phyloP scores from a whole-genome alignment of 2,329 filamentous ascomycete genomes.

The Aspergillus spinulosporus region DNA sequence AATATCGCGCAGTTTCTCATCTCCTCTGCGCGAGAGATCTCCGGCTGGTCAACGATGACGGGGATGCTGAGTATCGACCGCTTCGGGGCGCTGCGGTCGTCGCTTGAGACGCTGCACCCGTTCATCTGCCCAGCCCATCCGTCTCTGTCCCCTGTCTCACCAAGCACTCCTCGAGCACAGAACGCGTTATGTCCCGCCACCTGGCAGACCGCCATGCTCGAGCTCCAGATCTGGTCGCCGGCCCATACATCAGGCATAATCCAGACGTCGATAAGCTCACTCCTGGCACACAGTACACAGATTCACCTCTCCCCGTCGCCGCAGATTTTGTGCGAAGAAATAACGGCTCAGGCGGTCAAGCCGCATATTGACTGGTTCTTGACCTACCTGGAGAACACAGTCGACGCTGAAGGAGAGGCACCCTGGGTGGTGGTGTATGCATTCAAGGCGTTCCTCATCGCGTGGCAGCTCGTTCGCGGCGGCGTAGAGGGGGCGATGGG shows the following conservation, averaged over 20 bases:
- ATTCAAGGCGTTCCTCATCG: slow-evolving; percentile 46
- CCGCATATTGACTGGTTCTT: slow-evolving; percentile 45
- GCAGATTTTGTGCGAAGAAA: slow-evolving; percentile 35
- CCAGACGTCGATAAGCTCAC: slow-evolving; percentile 36
- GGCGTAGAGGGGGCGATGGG: slow-evolving; percentile 37
- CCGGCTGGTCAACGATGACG: slow-evolving; percentile 48
- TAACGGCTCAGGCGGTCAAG: slow-evolving; percentile 31
- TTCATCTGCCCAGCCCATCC: slow-evolving; percentile 24
- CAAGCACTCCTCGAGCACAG: background rate
- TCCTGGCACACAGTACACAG: slow-evolving; percentile 34
- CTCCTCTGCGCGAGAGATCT: slow-evolving; percentile 45
- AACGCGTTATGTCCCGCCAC: slow-evolving; percentile 34
- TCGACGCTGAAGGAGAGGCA: slow-evolving; percentile 32
- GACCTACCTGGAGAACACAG: slow-evolving; percentile 33
- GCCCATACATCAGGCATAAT: slow-evolving; percentile 45
- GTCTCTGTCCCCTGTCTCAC: slow-evolving; percentile 1
- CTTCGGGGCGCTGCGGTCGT: slow-evolving; percentile 37
- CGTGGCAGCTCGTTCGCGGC: slow-evolving; percentile 40
- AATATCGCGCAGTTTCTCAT: slow-evolving; percentile 46
- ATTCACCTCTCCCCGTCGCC: slow-evolving; percentile 30
- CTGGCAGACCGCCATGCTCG: slow-evolving; percentile 47
- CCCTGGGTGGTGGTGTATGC: slow-evolving; percentile 45
- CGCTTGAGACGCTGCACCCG: slow-evolving; percentile 36
- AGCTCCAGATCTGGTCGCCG: slow-evolving; percentile 46
- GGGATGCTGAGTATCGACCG: slow-evolving; percentile 45